Percentiles rank a stretch among this genome's conserved stretches.
Conservation (phyloP, 2,329 filamentous ascomycete species). For the Arthrocladium fulminans region DNA sequence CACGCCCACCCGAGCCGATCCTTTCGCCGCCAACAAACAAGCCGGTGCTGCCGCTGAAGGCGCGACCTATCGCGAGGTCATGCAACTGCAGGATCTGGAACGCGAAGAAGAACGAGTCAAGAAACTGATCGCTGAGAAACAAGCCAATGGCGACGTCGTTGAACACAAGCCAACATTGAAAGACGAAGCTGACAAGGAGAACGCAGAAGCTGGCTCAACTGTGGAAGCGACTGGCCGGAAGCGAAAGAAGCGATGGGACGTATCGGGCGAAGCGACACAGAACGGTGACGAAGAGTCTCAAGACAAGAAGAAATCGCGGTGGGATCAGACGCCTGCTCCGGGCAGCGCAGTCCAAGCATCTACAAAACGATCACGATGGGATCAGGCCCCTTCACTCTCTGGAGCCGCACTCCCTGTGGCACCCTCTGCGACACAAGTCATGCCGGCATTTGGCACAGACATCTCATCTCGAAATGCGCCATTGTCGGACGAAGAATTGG, state of each 20-base stretch:
- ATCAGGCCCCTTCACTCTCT: conserved; percentile 66
- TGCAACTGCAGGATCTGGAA: conserved; percentile 84
- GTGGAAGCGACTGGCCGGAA: conserved; percentile 59
- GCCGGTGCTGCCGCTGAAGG: conserved; percentile 48
- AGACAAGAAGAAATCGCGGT: conserved; percentile 67
- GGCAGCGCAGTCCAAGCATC: conserved; percentile 45
- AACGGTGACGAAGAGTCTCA: conserved; percentile 43
- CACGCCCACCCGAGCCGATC: conserved; percentile 76
- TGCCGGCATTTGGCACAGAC: conserved; percentile 67
- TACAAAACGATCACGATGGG: conserved; percentile 81
- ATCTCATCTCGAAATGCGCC: conserved; percentile 69
- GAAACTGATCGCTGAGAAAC: conserved; percentile 68
- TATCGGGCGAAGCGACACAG: conserved; percentile 51
- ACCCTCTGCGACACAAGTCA: conserved; percentile 51
- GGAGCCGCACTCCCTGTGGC: conserved; percentile 66
- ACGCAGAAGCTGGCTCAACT: conserved; percentile 59
- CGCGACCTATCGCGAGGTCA: conserved; percentile 79
- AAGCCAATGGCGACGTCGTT: conserved; percentile 51
- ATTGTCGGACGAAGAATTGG: conserved; percentile 81
- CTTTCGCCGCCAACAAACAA: conserved; percentile 68
- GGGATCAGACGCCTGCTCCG: conserved; percentile 71
- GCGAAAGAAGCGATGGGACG: conserved; percentile 94
- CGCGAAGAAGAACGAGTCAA: conserved; percentile 84
- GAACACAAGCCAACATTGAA: conserved; percentile 68
- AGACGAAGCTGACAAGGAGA: conserved; percentile 59